Evolutionary conservation across 1,139 yeast species (phyloP).

Genomic region (Yamadazyma kanchanaburiensis): DNA sequence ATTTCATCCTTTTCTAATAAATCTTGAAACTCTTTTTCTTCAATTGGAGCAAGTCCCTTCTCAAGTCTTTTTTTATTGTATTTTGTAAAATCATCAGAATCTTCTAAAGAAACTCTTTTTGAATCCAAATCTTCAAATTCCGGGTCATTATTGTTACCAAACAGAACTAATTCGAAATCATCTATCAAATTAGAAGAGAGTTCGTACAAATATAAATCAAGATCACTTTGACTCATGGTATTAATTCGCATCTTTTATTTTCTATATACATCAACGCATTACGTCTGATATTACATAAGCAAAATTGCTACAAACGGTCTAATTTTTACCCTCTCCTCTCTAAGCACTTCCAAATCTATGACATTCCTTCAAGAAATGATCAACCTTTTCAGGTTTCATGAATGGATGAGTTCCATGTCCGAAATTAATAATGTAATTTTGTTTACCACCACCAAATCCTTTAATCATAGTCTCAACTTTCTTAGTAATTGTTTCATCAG

Average conservation of each 20-base stretch:
- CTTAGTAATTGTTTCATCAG: conserved; percentile 70
- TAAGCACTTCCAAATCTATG: conserved; percentile 63
- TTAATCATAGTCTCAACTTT: conserved; percentile 85
- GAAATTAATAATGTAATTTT: conserved; percentile 85
- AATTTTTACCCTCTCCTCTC: too few relatives aligned
- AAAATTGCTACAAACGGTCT: too few relatives aligned
- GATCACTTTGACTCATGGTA: conserved; percentile 1
- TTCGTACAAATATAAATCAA: conserved; percentile 52
- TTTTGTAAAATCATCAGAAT: conserved; percentile 50
- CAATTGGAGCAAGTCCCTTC: conserved; percentile 43
- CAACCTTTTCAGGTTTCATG: conserved; percentile 88
- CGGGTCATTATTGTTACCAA: conserved; percentile 39
- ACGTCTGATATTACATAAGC: too few relatives aligned
- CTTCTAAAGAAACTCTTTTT: conserved; percentile 1
- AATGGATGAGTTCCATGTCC: conserved; percentile 99
- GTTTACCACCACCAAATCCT: conserved; percentile 91
- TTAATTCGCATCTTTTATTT: too few relatives aligned
- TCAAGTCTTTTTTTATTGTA: conserved; percentile 57
- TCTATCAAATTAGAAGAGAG: conserved; percentile 39
- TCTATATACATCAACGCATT: too few relatives aligned
- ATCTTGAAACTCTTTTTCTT: conserved; percentile 59
- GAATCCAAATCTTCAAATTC: conserved; percentile 20
- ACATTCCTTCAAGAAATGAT: conserved; percentile 80
- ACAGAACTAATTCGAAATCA: conserved; percentile 53
- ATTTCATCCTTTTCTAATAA: conserved; percentile 48